These are phyloP conservation scores for Cetradonia linearis DNA, from an alignment of 495 filamentous ascomycete genomes.

Conservation along the genomic window DNA sequence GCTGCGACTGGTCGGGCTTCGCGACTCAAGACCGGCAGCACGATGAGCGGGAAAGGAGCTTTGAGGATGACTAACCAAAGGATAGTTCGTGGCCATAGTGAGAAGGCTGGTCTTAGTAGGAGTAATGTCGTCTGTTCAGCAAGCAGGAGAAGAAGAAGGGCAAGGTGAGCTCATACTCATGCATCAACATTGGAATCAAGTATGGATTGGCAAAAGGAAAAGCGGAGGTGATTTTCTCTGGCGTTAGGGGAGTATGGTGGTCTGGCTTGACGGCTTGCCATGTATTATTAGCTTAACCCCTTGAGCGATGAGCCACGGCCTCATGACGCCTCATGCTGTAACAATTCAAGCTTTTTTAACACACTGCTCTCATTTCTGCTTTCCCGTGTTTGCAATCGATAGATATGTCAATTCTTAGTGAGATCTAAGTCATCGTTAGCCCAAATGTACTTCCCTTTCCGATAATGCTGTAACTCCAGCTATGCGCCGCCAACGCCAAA, in stretches of 20 bases:
- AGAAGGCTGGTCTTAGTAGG: slow-evolving; percentile 3
- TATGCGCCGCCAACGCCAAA: too few relatives aligned
- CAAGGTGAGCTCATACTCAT: background rate
- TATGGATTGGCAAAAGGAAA: background rate
- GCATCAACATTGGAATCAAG: background rate
- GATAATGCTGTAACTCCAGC: too few relatives aligned
- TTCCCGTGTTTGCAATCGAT: too few relatives aligned
- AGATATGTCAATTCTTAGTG: too few relatives aligned
- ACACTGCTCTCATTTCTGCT: background rate
- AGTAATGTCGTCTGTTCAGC: background rate
- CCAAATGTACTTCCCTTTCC: too few relatives aligned
- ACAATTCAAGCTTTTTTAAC: background rate
- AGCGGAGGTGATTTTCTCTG: slow-evolving; percentile 2
- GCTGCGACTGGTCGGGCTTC: slow-evolving; percentile 86
- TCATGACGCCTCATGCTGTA: slow-evolving; percentile 1
- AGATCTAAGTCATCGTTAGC: background rate
- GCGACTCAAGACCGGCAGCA: slow-evolving; percentile 42
- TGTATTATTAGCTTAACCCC: slow-evolving; percentile 13
- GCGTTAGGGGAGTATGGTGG: slow-evolving; percentile 11
- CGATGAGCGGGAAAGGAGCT: slow-evolving; percentile 8
- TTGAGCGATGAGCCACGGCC: slow-evolving; percentile 1
- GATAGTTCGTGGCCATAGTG: slow-evolving; percentile 6
- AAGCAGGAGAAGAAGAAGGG: background rate
- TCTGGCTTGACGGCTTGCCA: background rate
- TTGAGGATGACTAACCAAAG: slow-evolving; percentile 6